Conservation (phyloP, 441 rosid species). For the Raphanus hybrid region DNA sequence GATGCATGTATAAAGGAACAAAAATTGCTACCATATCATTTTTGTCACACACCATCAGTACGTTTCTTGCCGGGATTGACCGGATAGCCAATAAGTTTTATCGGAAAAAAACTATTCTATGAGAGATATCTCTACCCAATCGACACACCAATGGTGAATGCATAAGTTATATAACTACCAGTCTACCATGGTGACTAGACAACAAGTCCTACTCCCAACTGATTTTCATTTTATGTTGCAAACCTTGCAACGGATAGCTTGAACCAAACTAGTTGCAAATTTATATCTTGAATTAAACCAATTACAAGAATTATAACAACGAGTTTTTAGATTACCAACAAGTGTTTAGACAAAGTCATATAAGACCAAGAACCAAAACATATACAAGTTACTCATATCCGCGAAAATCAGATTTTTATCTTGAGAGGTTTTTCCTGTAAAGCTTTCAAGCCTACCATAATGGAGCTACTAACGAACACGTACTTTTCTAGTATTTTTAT, state of each 20-base stretch:
- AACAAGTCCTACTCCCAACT: background rate
- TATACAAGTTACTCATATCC: background rate
- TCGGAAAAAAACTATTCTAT: too few relatives aligned
- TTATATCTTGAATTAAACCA: background rate
- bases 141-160: background rate
- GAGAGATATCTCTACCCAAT: background rate
- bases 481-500: conserved; percentile 5
- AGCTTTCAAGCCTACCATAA: background rate
- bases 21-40: background rate
- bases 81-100: too few relatives aligned
- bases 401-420: background rate
- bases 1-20: background rate
- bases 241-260: too few relatives aligned
- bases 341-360: background rate
- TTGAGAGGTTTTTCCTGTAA: background rate
- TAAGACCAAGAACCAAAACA: background rate
- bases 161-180: background rate
- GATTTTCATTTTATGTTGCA: background rate
- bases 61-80: too few relatives aligned
- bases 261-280: background rate
- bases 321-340: background rate
- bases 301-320: background rate
- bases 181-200: background rate
- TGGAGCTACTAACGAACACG: background rate
- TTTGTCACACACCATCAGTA: background rate